These are phyloP conservation scores for Dothistroma septosporum DNA, from an alignment of 2,329 filamentous ascomycete species.

Conservation along the genomic window DNA sequence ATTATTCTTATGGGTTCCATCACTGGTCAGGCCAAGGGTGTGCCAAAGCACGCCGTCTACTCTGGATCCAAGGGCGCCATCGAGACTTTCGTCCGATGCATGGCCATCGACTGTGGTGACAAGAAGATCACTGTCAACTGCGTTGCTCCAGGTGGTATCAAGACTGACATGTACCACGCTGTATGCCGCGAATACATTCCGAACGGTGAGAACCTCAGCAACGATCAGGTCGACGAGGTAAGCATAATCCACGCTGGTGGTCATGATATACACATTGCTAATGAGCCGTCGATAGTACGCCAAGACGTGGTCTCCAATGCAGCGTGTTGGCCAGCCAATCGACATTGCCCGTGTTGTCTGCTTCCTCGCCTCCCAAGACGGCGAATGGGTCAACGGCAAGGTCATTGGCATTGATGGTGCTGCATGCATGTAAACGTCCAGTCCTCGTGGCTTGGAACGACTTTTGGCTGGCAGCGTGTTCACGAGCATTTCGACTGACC, in stretches of 20 bases:
- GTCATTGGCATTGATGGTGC: constrained; percentile 47
- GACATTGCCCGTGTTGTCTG: constrained; percentile 64
- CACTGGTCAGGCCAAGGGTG: constrained; percentile 55
- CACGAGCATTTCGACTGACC: not conserved
- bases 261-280: too few species aligned
- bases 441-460: not conserved
- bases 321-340: constrained; percentile 63
- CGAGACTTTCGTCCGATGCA: constrained; percentile 53
- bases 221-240: constrained; percentile 56
- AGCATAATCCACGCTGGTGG: constrained; percentile 1
- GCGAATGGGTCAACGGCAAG: constrained; percentile 55
- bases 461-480: not conserved
- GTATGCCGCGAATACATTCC: constrained; percentile 63
- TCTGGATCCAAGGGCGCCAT: constrained; percentile 53
- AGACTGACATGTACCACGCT: constrained; percentile 58
- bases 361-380: constrained; percentile 55
- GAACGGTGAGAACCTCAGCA: constrained; percentile 50
- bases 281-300: constrained; percentile 52
- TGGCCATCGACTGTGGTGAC: constrained; percentile 52
- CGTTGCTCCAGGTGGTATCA: constrained; percentile 55
- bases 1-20: constrained; percentile 55
- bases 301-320: constrained; percentile 60
- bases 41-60: constrained; percentile 53
- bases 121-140: constrained; percentile 59
- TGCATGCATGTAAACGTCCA: constrained; percentile 38